Evolutionary conservation across 352 stramenopile species (phyloP).

Genomic region (Globisporangium middletonii): DNA sequence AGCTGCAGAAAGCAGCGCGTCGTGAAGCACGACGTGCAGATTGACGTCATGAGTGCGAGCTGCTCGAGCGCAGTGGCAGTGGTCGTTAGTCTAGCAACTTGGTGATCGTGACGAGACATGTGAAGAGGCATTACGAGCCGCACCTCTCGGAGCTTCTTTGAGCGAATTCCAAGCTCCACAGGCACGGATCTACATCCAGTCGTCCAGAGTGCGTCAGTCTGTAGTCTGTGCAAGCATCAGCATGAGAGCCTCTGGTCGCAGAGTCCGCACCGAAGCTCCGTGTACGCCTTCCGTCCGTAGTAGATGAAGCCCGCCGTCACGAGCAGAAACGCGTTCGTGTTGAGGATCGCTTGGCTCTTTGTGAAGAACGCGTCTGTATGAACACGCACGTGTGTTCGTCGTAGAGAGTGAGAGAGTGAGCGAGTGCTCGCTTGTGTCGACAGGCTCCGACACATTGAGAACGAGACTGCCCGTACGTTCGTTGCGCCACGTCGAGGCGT

Average conservation of each 20-base stretch:
- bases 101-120: not conserved
- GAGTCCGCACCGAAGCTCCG: constrained; percentile 52
- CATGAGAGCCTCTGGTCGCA: no score
- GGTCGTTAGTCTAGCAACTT: not conserved
- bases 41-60: constrained; percentile 68
- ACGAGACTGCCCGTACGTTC: constrained; percentile 40
- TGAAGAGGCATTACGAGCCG: not conserved
- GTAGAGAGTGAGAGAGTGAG: not conserved
- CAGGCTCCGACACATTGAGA: no score
- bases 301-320: constrained; percentile 73
- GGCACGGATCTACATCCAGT: constrained; percentile 51
- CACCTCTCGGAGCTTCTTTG: constrained; percentile 78
- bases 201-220: not conserved
- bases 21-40: constrained; percentile 84
- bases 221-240: no score
- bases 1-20: constrained; percentile 64
- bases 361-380: constrained; percentile 71
- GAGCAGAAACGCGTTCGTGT: constrained; percentile 76
- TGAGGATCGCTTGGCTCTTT: constrained; percentile 68
- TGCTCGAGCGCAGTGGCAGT: constrained; percentile 1
- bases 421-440: no score
- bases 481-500: constrained; percentile 59
- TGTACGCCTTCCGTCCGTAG: constrained; percentile 76
- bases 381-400: not conserved
- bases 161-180: constrained; percentile 75